phyloP scores from a whole-genome alignment of 2,329 filamentous ascomycete genomes.

The Botryotinia convoluta region DNA sequence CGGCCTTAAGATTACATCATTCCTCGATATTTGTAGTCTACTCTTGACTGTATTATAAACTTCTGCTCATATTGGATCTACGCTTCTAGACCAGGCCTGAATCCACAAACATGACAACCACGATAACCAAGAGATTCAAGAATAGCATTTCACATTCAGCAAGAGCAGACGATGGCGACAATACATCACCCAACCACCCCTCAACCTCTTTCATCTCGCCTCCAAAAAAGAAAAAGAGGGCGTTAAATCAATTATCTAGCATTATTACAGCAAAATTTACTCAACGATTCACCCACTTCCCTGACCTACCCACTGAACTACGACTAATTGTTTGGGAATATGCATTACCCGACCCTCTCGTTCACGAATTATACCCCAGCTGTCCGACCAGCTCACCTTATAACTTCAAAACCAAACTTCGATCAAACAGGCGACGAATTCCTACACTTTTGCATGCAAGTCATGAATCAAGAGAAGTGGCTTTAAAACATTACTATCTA shows the following conservation, averaged over 20 bases:
- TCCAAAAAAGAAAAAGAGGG: background rate
- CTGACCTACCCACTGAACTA: constrained; percentile 31
- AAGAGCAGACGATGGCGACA: constrained; percentile 40
- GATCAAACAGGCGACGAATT: constrained; percentile 33
- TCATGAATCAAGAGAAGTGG: constrained; percentile 32
- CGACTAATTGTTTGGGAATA: constrained; percentile 35
- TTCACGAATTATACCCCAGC: constrained; percentile 36
- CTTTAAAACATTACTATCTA: constrained; percentile 31
- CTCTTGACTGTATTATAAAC: background rate
- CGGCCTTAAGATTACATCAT: background rate
- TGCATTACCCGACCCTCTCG: constrained; percentile 28
- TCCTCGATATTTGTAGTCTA: background rate
- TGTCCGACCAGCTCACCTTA: constrained; percentile 30
- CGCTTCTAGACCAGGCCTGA: background rate
- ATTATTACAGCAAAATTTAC: constrained; percentile 18
- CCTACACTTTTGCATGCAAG: constrained; percentile 33
- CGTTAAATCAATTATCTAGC: background rate
- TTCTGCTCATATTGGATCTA: background rate
- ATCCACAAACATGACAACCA: background rate
- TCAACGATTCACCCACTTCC: constrained; percentile 23
- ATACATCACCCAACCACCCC: background rate
- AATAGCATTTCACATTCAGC: background rate
- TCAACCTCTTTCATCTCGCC: background rate
- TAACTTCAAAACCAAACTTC: constrained; percentile 37
- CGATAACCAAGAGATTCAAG: background rate